These are phyloP conservation scores for Pseudomonodictys pantanalensis DNA, from an alignment of 495 filamentous ascomycete genomes.

Conservation along the genomic window DNA sequence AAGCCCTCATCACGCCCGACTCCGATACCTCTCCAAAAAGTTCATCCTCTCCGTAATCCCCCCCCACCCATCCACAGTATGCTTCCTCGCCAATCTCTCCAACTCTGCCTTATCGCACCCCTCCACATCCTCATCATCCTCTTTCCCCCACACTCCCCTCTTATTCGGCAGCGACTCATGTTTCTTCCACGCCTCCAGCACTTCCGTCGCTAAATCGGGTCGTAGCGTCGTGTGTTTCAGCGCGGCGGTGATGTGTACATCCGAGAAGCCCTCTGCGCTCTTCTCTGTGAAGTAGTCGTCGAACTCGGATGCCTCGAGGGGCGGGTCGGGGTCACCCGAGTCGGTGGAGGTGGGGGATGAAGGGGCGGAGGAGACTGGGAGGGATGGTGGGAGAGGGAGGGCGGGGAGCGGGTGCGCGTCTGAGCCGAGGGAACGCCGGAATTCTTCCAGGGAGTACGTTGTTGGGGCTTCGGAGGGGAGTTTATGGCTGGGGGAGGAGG, in stretches of 20 bases:
- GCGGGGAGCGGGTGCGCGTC: background rate
- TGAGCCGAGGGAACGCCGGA: conserved; percentile 19
- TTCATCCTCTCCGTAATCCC: conserved; percentile 20
- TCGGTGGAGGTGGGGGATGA: background rate
- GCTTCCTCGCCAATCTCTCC: conserved; percentile 21
- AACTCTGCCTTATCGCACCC: conserved; percentile 12
- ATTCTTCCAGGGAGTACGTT: conserved; percentile 25
- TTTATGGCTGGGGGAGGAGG: background rate
- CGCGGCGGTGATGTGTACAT: conserved; percentile 11
- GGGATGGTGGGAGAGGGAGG: background rate
- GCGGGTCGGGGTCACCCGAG: conserved; percentile 24
- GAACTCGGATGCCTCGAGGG: conserved; percentile 11
- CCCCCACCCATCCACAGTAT: conserved; percentile 25
- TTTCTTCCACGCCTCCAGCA: conserved; percentile 8
- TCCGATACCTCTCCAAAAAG: conserved; percentile 11
- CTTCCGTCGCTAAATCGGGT: conserved; percentile 3
- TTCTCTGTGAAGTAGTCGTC: conserved; percentile 14
- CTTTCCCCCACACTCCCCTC: conserved; percentile 30
- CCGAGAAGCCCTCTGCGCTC: conserved; percentile 8
- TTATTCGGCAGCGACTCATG: conserved; percentile 7
- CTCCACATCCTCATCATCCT: conserved; percentile 30
- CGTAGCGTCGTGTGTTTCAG: conserved; percentile 10
- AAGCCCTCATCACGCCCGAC: background rate
- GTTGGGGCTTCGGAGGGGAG: conserved; percentile 15
- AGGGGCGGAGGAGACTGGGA: background rate